phyloP scores from a whole-genome alignment of 208 protist species.

The Acanthamoeba healyi region DNA sequence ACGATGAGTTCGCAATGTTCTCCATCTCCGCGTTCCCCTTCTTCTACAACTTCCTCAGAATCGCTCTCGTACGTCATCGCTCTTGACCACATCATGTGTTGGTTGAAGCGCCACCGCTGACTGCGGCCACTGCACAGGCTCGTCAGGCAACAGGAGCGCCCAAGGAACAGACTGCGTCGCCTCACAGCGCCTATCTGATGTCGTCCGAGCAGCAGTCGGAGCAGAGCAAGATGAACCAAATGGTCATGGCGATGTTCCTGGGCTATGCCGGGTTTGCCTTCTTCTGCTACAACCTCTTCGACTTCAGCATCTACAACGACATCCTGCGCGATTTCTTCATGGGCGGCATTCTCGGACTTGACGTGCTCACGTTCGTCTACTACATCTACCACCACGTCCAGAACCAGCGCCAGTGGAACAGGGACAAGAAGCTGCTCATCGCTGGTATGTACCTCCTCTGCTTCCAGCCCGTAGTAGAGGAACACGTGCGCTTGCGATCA shows the following conservation, averaged over 20 bases:
- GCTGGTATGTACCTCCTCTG: neutral
- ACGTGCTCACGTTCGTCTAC: constrained; percentile 32
- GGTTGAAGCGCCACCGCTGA: neutral
- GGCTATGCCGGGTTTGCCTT: constrained; percentile 25
- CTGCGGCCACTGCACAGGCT: neutral
- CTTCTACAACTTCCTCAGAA: constrained; percentile 65
- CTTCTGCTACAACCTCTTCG: constrained; percentile 58
- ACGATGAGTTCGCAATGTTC: constrained; percentile 59
- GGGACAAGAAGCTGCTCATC: constrained; percentile 51
- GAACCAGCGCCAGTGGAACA: constrained; percentile 6
- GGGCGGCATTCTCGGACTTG: constrained; percentile 8
- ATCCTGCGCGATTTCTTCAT: constrained; percentile 49
- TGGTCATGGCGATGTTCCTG: constrained; percentile 10
- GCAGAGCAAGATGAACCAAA: neutral
- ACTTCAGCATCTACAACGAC: constrained; percentile 66
- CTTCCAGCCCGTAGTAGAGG: no score
- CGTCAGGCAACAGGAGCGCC: neutral
- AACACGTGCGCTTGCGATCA: no score
- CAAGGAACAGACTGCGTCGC: neutral
- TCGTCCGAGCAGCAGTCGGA: constrained; percentile 13
- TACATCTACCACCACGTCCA: constrained; percentile 52
- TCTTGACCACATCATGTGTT: neutral
- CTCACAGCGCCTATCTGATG: constrained; percentile 5
- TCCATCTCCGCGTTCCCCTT: constrained; percentile 51
- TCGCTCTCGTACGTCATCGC: neutral